Evolutionary conservation across 1,284 basidiomycete species (phyloP).

Genomic region (Cystobasidium slooffiae): DNA sequence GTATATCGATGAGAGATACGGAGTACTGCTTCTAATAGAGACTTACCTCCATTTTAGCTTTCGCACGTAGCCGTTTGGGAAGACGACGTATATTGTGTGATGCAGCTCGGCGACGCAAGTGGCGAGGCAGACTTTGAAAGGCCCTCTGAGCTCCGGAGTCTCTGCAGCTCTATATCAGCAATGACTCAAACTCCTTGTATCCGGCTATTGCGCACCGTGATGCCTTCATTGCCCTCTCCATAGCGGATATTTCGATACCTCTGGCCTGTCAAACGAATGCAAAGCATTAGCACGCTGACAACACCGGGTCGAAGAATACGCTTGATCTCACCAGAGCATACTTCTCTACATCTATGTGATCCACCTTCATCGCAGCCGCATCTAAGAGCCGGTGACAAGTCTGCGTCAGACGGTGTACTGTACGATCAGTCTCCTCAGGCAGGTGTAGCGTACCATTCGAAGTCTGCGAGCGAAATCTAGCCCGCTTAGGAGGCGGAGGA

Average conservation of each 20-base stretch:
- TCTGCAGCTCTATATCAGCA: slow-evolving; percentile 43
- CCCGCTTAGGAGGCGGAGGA: slow-evolving; percentile 15
- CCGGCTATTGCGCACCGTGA: slow-evolving; percentile 63
- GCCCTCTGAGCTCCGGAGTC: slow-evolving; percentile 72
- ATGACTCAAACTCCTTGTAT: background rate
- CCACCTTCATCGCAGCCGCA: slow-evolving; percentile 3
- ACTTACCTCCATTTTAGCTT: slow-evolving; percentile 77
- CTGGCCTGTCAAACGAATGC: slow-evolving; percentile 65
- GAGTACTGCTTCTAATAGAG: background rate
- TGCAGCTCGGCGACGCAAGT: slow-evolving; percentile 83
- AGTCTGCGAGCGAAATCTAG: background rate
- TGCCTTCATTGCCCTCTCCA: slow-evolving; percentile 79
- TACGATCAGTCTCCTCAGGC: background rate
- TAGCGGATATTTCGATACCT: slow-evolving; percentile 81
- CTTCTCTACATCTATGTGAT: slow-evolving; percentile 71
- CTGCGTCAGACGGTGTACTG: background rate
- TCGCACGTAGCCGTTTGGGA: slow-evolving; percentile 75
- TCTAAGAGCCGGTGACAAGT: background rate
- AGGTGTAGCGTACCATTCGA: background rate
- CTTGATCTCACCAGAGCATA: slow-evolving; percentile 71
- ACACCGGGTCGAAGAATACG: background rate
- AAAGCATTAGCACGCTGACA: background rate
- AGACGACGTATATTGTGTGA: slow-evolving; percentile 89
- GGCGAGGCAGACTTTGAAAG: slow-evolving; percentile 87
- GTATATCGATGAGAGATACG: no score